Evolutionary conservation across 805 yeast species (phyloP).

Genomic region (Teunomyces aglyptinius): DNA sequence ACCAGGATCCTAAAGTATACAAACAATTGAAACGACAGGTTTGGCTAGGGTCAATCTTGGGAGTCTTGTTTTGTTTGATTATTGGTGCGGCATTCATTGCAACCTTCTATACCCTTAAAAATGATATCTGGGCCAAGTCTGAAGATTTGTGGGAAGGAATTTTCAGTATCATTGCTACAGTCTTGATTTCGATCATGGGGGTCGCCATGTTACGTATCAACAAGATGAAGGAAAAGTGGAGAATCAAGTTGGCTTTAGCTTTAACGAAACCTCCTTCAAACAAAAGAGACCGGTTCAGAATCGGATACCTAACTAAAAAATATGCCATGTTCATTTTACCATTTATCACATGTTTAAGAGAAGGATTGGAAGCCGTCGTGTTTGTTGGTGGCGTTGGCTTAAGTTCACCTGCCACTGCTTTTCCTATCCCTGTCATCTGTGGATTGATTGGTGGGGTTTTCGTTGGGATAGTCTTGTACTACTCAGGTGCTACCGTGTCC

Average conservation of each 20-base stretch:
- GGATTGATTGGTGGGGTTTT: slow-evolving; percentile 22
- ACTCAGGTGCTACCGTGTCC: slow-evolving; percentile 21
- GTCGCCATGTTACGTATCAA: slow-evolving; percentile 29
- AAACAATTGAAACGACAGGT: slow-evolving; percentile 19
- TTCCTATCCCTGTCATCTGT: slow-evolving; percentile 23
- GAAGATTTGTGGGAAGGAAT: slow-evolving; percentile 28
- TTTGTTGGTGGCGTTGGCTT: slow-evolving; percentile 96
- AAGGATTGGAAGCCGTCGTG: slow-evolving; percentile 95
- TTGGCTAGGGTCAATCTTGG: slow-evolving; percentile 21
- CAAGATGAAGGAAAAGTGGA: slow-evolving; percentile 30
- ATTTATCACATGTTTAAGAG: slow-evolving; percentile 87
- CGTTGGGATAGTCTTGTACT: slow-evolving; percentile 21
- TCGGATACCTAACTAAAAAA: slow-evolving; percentile 60
- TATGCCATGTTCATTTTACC: slow-evolving; percentile 90
- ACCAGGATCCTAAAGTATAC: slow-evolving; percentile 19
- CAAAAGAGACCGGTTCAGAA: slow-evolving; percentile 29
- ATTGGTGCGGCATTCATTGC: slow-evolving; percentile 24
- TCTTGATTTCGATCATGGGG: slow-evolving; percentile 26
- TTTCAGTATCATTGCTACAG: slow-evolving; percentile 24
- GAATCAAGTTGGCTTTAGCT: slow-evolving; percentile 27
- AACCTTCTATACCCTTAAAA: slow-evolving; percentile 19
- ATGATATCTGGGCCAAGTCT: slow-evolving; percentile 21
- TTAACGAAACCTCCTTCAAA: slow-evolving; percentile 15
- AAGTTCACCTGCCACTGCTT: slow-evolving; percentile 23
- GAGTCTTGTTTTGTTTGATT: slow-evolving; percentile 19